phyloP scores from a whole-genome alignment of 1,139 yeast species.

The Ashbya aceris region DNA sequence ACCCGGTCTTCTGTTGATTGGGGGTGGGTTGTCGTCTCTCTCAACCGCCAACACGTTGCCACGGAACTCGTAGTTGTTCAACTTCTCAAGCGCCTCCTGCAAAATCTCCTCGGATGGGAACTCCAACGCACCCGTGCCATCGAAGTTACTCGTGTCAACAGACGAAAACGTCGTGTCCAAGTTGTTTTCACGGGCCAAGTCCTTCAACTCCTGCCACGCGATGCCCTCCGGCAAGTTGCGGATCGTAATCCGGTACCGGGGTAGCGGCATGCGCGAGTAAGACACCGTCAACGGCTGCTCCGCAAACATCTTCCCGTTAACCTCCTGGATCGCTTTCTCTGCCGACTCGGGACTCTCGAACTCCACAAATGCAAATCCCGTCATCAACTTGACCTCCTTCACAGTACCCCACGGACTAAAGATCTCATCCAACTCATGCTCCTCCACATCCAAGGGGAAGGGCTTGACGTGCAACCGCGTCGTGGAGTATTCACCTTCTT shows the following conservation, averaged over 20 bases:
- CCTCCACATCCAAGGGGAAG: constrained; percentile 38
- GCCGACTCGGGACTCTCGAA: constrained; percentile 61
- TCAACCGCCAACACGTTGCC: constrained; percentile 60
- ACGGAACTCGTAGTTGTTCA: constrained; percentile 64
- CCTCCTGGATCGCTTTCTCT: constrained; percentile 53
- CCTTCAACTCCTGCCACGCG: constrained; percentile 82
- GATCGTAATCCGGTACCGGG: constrained; percentile 63
- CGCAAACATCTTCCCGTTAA: constrained; percentile 46
- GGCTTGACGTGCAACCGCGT: constrained; percentile 48
- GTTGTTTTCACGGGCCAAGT: constrained; percentile 63
- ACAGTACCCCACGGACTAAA: constrained; percentile 58
- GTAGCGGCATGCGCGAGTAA: constrained; percentile 59
- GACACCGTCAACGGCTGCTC: constrained; percentile 61
- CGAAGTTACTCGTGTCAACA: constrained; percentile 57
- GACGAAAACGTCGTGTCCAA: constrained; percentile 63
- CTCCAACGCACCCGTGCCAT: constrained; percentile 71
- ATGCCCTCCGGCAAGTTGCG: constrained; percentile 63
- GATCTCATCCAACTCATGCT: constrained; percentile 57
- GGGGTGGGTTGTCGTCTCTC: constrained; percentile 72
- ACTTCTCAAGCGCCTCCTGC: constrained; percentile 55
- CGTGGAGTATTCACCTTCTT: constrained; percentile 35
- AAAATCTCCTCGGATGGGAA: constrained; percentile 68
- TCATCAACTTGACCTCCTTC: constrained; percentile 57
- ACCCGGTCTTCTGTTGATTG: constrained; percentile 47
- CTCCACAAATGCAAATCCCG: constrained; percentile 71